A percentile compares a stretch with the other conserved stretches of the same genome.
These are phyloP conservation scores for Macrophomina tecta DNA, from an alignment of 2,329 filamentous ascomycete genomes.

Conservation along the genomic window DNA sequence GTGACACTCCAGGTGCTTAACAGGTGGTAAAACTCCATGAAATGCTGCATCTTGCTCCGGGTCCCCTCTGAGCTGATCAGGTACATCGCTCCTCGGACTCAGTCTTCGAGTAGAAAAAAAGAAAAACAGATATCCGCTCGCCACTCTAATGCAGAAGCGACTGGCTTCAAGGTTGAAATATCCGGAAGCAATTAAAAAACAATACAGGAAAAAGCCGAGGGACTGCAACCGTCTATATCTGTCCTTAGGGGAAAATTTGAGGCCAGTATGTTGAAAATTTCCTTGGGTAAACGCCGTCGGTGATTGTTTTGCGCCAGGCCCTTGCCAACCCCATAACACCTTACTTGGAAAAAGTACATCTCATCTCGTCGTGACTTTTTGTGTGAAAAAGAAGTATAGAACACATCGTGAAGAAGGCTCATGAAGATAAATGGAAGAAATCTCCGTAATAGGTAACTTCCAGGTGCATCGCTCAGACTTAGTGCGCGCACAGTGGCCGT, in stretches of 20 bases:
- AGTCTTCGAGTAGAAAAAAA: conserved; percentile 7
- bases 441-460: conserved; percentile 27
- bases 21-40: conserved; percentile 17
- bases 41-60: conserved; percentile 25
- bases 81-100: conserved; percentile 4
- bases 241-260: conserved; percentile 8
- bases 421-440: conserved; percentile 32
- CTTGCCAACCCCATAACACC: conserved; percentile 27
- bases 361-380: conserved; percentile 49
- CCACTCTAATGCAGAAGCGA: conserved; percentile 17
- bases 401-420: conserved; percentile 42
- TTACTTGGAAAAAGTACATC: conserved; percentile 27
- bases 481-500: conserved; percentile 47
- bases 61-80: conserved; percentile 12
- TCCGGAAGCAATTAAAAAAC: conserved; percentile 19
- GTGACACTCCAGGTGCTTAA: conserved; percentile 21
- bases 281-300: conserved; percentile 14
- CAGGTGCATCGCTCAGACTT: conserved; percentile 29
- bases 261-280: conserved; percentile 1
- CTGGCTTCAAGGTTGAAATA: conserved; percentile 4
- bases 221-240: conserved; percentile 15
- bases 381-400: conserved; percentile 32
- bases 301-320: conserved; percentile 17
- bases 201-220: conserved; percentile 7
- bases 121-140: conserved; percentile 25